Conservation (phyloP, 768 basidiomycete species). For the Leucogyrophana mollusca region DNA sequence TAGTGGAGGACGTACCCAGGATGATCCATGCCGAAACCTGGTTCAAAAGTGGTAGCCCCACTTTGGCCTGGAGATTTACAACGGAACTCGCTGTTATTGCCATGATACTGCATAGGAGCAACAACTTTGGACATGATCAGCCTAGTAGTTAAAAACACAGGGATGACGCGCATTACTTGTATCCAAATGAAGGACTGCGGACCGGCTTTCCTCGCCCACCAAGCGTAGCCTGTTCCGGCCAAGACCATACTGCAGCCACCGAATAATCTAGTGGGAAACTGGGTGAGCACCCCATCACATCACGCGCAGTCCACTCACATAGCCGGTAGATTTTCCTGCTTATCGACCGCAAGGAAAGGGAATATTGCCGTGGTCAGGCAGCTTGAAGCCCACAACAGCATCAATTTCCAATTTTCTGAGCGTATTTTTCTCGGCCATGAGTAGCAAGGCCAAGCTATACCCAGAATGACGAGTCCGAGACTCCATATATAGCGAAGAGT, state of each 20-base stretch:
- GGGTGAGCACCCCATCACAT: conserved; percentile 8
- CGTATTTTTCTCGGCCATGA: conserved; percentile 43
- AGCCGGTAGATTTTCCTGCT: conserved; percentile 53
- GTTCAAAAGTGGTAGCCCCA: conserved; percentile 59
- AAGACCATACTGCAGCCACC: conserved; percentile 49
- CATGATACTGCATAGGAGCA: conserved; percentile 47
- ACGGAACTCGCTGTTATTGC: conserved; percentile 58
- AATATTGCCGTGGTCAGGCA: conserved; percentile 64
- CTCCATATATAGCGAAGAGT: conserved; percentile 73
- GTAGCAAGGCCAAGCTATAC: conserved; percentile 61
- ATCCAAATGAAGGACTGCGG: conserved; percentile 10
- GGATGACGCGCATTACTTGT: too few relatives aligned
- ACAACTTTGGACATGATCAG: too few relatives aligned
- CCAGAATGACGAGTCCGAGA: conserved; percentile 57
- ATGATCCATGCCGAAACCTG: conserved; percentile 65
- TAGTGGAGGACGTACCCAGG: conserved; percentile 45
- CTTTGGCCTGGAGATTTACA: conserved; percentile 58
- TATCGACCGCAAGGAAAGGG: conserved; percentile 71
- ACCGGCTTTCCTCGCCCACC: conserved; percentile 1
- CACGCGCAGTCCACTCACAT: conserved; percentile 50
- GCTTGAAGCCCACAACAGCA: conserved; percentile 42
- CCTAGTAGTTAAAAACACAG: background rate
- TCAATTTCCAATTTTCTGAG: conserved; percentile 22
- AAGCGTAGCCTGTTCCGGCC: conserved; percentile 26
- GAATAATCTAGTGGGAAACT: conserved; percentile 30